Percentiles rank a stretch among this genome's conserved stretches.
phyloP scores from a whole-genome alignment of 1,284 basidiomycete genomes.

The Sanguinoderma infundibulare region DNA sequence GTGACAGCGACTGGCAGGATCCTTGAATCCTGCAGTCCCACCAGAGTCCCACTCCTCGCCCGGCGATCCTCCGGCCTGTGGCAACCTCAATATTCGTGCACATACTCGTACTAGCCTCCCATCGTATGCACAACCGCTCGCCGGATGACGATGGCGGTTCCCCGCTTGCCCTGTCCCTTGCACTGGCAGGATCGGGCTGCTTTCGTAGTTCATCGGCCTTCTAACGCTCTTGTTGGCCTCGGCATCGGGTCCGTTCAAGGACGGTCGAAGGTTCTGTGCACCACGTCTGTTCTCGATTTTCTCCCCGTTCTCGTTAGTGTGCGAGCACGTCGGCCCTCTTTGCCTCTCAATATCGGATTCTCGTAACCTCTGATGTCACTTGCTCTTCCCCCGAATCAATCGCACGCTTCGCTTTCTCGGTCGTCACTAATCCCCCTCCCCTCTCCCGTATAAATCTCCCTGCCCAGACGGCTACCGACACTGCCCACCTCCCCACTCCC shows the following conservation, averaged over 20 bases:
- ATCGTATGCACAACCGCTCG: too few relatives aligned
- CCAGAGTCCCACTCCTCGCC: too few relatives aligned
- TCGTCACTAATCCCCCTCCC: neutral
- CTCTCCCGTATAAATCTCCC: neutral
- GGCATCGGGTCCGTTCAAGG: slow-evolving; percentile 3
- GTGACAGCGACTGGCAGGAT: neutral
- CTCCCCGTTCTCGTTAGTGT: neutral
- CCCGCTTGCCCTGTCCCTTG: neutral
- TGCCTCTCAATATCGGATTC: neutral
- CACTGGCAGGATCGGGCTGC: neutral
- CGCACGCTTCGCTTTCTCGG: neutral
- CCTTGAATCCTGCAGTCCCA: neutral
- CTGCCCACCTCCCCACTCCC: too few relatives aligned
- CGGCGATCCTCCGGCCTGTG: neutral
- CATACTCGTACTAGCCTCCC: too few relatives aligned
- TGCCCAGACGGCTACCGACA: neutral
- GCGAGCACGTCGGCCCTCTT: neutral
- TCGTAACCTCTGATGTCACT: too few relatives aligned
- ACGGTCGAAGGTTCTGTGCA: neutral
- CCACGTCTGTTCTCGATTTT: neutral
- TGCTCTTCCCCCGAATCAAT: too few relatives aligned
- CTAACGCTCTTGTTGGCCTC: neutral
- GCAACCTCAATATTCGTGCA: too few relatives aligned
- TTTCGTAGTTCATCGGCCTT: slow-evolving; percentile 9
- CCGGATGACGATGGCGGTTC: neutral